Base-by-base conservation (phyloP, 1,139 yeast species). In the Kodamaea ohmeri region DNA sequence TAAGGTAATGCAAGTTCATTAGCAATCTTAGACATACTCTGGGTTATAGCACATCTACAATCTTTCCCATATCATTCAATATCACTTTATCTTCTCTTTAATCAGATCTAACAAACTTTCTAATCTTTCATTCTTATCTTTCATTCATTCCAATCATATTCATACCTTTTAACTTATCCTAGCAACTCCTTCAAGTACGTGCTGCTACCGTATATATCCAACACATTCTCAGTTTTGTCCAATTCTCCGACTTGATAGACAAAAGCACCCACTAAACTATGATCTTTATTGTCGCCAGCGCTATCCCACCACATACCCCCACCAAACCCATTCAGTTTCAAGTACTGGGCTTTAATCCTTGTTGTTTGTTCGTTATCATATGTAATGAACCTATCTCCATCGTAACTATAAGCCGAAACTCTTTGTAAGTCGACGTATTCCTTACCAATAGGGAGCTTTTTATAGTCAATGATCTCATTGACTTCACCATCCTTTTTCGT, bases 231-330 rank as follows among this genome's bases (percentile, higher is more conserved):
- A 1, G 31, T 11, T 16, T 37, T 32, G 4, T 44, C 51, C 34
- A 49, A 40, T 2, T 15, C 33, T 3, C 75, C 74, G 14, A 76
- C 39, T 32, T 59, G 67, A 20, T 63, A 57, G 19, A 71, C 71
- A 56, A 73, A 78, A 19, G 52, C 61, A 14, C 45, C 39, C 4
- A 80, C 54, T 26, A 78, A 54, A 1, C 77, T 70, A 29, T 65
- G 52, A 1, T 52, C 48, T 62, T 52, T 1, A 39, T 27, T 18
- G 52, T 88, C 96, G 0, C 95, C 96, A 39, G 82, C 71, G 0
- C 95, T 83, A 52, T 89, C 96, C 97, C 97, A 92, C 83, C 88
- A 89, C 80, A 92, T 81, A 0, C 87, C 96, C 1, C 97, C 97
- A 0, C 83, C 95, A 7, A 88, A 63, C 0, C 63, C 52, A 5